Conservation (phyloP, 2,329 filamentous ascomycete genomes). For the Penicillium griseofulvum region DNA sequence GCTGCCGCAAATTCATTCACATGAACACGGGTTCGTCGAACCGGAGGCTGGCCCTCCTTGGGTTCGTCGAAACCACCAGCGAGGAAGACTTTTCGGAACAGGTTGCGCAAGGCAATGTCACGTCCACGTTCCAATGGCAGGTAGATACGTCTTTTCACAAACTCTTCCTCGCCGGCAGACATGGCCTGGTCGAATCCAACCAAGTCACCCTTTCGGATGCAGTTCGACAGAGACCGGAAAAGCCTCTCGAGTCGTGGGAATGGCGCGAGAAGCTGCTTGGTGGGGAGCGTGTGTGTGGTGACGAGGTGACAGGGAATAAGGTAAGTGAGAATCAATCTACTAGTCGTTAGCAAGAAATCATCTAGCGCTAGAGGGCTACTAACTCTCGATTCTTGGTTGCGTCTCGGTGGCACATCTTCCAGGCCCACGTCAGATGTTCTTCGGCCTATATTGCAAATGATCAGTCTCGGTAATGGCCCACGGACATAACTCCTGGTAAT, state of each 20-base stretch:
- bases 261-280: conserved; percentile 64
- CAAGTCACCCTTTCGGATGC: conserved; percentile 80
- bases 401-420: conserved; percentile 72
- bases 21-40: conserved; percentile 70
- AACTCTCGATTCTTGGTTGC: conserved; percentile 78
- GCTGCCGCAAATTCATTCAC: conserved; percentile 82
- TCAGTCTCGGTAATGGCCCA: conserved; percentile 6
- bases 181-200: conserved; percentile 80
- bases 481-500: conserved; percentile 14
- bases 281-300: conserved; percentile 82
- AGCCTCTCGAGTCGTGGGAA: conserved; percentile 74
- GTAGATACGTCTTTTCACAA: conserved; percentile 90
- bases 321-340: conserved; percentile 85
- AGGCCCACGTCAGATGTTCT: conserved; percentile 74
- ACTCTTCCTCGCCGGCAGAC: conserved; percentile 79
- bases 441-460: conserved; percentile 59
- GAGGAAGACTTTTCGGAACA: conserved; percentile 87
- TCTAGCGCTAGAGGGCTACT: conserved; percentile 28
- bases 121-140: conserved; percentile 88
- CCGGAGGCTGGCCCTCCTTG: conserved; percentile 64
- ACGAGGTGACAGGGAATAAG: conserved; percentile 90
- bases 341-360: conserved; percentile 21
- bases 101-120: conserved; percentile 86
- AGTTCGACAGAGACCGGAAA: conserved; percentile 72
- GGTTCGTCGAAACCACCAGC: conserved; percentile 75